These are phyloP conservation scores for Poa pratensis DNA, from an alignment of 176 grass and related monocot genomes.

Conservation along the genomic window DNA sequence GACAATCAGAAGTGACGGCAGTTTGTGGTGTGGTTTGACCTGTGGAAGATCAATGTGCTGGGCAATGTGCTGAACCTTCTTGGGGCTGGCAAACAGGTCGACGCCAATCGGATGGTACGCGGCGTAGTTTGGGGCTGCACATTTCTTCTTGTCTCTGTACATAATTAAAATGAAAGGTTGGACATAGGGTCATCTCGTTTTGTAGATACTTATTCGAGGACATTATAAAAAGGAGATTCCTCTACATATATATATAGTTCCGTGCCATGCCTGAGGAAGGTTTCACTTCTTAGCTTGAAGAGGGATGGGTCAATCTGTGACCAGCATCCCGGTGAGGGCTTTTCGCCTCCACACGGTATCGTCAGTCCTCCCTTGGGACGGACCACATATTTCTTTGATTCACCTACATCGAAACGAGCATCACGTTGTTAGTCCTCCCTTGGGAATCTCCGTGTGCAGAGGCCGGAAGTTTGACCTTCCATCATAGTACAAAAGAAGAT, in stretches of 20 bases:
- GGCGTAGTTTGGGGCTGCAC: constrained; percentile 82
- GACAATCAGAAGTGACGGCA: constrained; percentile 82
- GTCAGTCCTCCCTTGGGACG: constrained; percentile 71
- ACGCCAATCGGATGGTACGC: constrained; percentile 94
- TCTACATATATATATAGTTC: not conserved
- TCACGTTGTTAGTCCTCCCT: not conserved
- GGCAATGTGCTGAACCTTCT: constrained; percentile 87
- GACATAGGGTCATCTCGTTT: no score
- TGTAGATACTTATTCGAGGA: not conserved
- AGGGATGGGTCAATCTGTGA: constrained; percentile 75
- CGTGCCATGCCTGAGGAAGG: constrained; percentile 73
- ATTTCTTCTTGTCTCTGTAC: constrained; percentile 92
- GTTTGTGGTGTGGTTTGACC: constrained; percentile 67
- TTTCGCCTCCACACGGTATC: constrained; percentile 62
- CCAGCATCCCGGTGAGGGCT: constrained; percentile 65
- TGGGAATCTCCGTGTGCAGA: no score
- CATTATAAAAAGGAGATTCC: constrained; percentile 7
- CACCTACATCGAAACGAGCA: constrained; percentile 49
- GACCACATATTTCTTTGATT: constrained; percentile 79
- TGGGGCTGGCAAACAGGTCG: constrained; percentile 80
- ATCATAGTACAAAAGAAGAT: not conserved
- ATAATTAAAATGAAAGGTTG: constrained; percentile 33
- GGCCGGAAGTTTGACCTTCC: not conserved
- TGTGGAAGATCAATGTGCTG: constrained; percentile 89
- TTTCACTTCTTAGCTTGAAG: constrained; percentile 93